Conservation (phyloP, 306 rosid genomes). For the Corylus heterophylla region DNA sequence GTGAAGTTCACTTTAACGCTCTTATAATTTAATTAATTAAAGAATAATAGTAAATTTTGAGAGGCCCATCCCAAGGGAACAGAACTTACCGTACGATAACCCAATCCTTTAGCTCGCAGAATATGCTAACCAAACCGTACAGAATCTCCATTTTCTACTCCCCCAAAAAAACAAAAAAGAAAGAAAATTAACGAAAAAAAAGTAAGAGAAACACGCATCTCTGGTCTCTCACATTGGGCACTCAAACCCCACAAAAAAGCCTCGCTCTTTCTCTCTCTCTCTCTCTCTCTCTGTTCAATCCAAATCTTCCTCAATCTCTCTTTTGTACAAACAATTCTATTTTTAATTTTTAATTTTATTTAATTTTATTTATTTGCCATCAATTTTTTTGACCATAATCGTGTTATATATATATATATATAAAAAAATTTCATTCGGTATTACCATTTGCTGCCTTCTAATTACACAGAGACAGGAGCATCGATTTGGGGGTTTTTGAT, state of each 20-base stretch:
- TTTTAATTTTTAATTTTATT: neutral
- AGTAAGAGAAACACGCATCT: neutral
- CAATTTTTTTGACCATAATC: neutral
- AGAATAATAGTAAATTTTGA: too few relatives aligned
- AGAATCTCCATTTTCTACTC: constrained; percentile 3
- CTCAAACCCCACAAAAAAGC: neutral
- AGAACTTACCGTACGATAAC: constrained; percentile 3
- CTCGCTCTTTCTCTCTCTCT: neutral
- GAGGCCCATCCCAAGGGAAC: neutral
- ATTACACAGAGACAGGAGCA: neutral
- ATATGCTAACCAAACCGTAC: constrained; percentile 27
- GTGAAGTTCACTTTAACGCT: too few relatives aligned
- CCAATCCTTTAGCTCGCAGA: neutral
- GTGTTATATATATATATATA: neutral
- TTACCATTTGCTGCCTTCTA: neutral
- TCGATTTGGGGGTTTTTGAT: constrained; percentile 1
- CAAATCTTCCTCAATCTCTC: neutral
- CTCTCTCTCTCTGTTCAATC: neutral
- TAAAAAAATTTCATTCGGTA: neutral
- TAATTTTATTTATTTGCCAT: neutral
- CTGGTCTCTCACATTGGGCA: constrained; percentile 10
- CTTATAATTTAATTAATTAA: too few relatives aligned
- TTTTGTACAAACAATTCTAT: neutral
- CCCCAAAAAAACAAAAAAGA: neutral
- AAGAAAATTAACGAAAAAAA: neutral